Conservation (phyloP, 345 rosid species). For the Gossypium ekmanianum region DNA sequence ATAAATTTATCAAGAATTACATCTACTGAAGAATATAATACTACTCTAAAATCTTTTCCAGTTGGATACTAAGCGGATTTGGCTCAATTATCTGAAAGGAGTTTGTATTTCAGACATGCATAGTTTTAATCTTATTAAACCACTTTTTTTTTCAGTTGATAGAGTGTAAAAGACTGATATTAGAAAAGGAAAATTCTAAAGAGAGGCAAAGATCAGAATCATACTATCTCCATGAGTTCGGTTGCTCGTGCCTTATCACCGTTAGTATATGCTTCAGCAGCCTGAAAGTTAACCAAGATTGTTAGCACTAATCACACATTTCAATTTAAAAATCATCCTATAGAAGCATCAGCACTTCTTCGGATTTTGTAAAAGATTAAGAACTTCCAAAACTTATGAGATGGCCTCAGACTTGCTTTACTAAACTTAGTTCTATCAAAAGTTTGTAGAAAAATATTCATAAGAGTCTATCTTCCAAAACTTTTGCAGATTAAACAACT, state of each 20-base stretch:
- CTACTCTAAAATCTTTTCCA: neutral
- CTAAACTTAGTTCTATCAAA: neutral
- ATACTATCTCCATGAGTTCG: conserved; percentile 46
- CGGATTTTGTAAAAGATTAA: neutral
- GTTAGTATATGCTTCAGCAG: conserved; percentile 45
- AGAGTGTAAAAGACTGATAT: neutral
- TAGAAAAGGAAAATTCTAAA: neutral
- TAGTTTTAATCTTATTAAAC: neutral
- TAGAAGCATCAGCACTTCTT: neutral
- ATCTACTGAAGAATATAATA: neutral
- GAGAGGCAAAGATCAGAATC: neutral
- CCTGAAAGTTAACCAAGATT: conserved; percentile 34
- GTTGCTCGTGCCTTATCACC: conserved; percentile 48
- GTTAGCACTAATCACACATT: conserved; percentile 7
- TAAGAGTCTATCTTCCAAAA: neutral
- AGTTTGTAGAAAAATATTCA: neutral
- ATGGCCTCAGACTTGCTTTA: neutral
- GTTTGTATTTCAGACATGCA: neutral
- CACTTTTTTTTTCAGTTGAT: neutral
- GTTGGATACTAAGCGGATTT: neutral
- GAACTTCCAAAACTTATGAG: neutral
- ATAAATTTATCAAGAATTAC: neutral
- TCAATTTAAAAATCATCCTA: neutral
- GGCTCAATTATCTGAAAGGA: neutral
- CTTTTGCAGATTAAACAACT: conserved; percentile 12